These are phyloP conservation scores for Microbotryum saponariae DNA, from an alignment of 1,284 basidiomycete genomes.

Conservation along the genomic window DNA sequence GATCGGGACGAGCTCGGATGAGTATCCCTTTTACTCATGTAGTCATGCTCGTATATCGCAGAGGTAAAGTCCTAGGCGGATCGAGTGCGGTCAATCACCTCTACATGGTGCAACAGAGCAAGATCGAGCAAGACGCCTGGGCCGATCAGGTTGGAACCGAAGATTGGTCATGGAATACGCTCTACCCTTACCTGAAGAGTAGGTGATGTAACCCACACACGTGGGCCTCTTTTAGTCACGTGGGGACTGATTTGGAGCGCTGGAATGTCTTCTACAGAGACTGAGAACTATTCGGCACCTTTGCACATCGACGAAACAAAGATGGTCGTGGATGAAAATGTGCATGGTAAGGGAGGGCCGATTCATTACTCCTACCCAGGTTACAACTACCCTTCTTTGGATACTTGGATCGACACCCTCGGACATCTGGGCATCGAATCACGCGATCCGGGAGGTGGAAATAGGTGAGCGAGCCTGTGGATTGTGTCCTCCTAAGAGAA, in stretches of 20 bases:
- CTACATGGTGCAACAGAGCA: constrained; percentile 48
- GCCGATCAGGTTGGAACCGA: constrained; percentile 37
- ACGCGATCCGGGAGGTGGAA: constrained; percentile 23
- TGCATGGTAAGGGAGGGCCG: constrained; percentile 48
- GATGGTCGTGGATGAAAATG: constrained; percentile 42
- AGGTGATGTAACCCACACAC: neutral
- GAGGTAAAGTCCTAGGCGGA: constrained; percentile 35
- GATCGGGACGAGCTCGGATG: constrained; percentile 20
- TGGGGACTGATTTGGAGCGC: no score
- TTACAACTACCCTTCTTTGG: constrained; percentile 19
- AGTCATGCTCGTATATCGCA: neutral
- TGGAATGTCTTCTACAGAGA: constrained; percentile 21
- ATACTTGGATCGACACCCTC: constrained; percentile 32
- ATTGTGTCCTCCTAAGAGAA: neutral
- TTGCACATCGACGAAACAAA: constrained; percentile 36
- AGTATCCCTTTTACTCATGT: constrained; percentile 18
- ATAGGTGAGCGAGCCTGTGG: neutral
- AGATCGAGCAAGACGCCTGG: constrained; percentile 45
- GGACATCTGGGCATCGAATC: constrained; percentile 29
- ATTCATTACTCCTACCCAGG: constrained; percentile 39
- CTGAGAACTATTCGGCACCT: constrained; percentile 47
- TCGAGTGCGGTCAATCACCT: constrained; percentile 41
- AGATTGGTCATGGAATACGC: constrained; percentile 53
- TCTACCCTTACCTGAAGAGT: constrained; percentile 51
- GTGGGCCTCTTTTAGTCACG: no score